Conservation (phyloP, 2,329 filamentous ascomycete species). For the Anisogramma anomala region DNA sequence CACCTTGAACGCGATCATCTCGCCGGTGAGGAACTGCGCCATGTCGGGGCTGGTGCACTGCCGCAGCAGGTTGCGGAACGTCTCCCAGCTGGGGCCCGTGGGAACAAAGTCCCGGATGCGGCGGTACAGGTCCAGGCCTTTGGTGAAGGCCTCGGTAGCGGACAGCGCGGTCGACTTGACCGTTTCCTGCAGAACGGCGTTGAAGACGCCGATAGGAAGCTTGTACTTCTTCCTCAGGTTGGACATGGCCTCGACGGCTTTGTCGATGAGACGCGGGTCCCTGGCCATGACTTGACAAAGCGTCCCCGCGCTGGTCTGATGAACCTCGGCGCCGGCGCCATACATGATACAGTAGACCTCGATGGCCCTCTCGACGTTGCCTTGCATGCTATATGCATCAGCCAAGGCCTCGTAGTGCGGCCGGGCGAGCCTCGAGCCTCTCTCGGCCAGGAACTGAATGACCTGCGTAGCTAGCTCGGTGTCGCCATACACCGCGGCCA, state of each 20-base stretch:
- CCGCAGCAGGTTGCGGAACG: constrained; percentile 12
- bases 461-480: constrained; percentile 57
- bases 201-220: constrained; percentile 29
- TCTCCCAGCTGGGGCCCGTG: constrained; percentile 5
- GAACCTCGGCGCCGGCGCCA: constrained; percentile 45
- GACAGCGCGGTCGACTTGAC: not conserved
- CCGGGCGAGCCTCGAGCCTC: constrained; percentile 44
- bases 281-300: constrained; percentile 46
- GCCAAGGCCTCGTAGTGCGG: constrained; percentile 74
- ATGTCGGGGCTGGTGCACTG: constrained; percentile 12
- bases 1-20: constrained; percentile 13
- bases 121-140: constrained; percentile 11
- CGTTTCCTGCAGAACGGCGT: constrained; percentile 29
- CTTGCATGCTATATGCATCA: constrained; percentile 50
- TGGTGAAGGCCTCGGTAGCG: constrained; percentile 9
- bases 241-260: constrained; percentile 46
- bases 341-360: constrained; percentile 64
- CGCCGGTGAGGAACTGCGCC: constrained; percentile 11
- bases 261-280: constrained; percentile 32
- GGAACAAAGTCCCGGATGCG: constrained; percentile 10
- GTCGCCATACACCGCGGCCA: constrained; percentile 60
- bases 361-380: constrained; percentile 55
- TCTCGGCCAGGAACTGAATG: constrained; percentile 51
- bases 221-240: constrained; percentile 29
- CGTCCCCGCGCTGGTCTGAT: constrained; percentile 48